Evolutionary conservation across 495 filamentous ascomycete genomes (phyloP).

Genomic region (Trichoderma parareesei): DNA sequence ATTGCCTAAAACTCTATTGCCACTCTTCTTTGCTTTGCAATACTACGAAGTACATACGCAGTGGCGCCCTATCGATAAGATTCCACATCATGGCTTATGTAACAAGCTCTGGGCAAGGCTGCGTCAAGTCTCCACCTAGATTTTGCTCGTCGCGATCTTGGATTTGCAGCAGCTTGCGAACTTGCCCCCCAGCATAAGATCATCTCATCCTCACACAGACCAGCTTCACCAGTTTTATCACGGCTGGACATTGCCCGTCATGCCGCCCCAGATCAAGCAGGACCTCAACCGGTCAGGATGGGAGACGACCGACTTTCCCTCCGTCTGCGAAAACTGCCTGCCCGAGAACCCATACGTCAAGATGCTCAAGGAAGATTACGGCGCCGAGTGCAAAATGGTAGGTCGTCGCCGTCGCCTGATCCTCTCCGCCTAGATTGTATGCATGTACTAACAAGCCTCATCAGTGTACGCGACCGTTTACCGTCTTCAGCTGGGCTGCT

Average conservation of each 20-base stretch:
- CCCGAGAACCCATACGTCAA: conserved; percentile 97
- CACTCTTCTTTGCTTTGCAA: not conserved
- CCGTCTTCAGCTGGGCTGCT: conserved; percentile 86
- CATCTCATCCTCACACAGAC: not conserved
- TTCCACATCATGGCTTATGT: conserved; percentile 5
- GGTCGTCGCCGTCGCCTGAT: not conserved
- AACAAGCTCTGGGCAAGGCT: not conserved
- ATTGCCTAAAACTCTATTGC: not conserved
- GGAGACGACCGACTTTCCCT: conserved; percentile 82
- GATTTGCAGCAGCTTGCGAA: not conserved
- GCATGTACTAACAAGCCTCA: not conserved
- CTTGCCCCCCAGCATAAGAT: not conserved
- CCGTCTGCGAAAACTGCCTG: conserved; percentile 66
- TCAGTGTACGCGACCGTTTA: conserved; percentile 84
- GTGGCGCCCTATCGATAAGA: not conserved
- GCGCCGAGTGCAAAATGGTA: conserved; percentile 64
- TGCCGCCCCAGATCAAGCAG: conserved; percentile 75
- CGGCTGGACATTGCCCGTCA: conserved; percentile 15
- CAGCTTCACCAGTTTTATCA: not conserved
- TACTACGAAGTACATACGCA: too few species aligned
- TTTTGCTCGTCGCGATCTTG: conserved; percentile 4
- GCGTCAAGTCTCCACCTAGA: conserved; percentile 7
- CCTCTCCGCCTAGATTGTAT: not conserved
- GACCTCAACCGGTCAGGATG: conserved; percentile 94
- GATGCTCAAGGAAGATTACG: conserved; percentile 94